Evolutionary conservation across 2,329 filamentous ascomycete genomes (phyloP).

Genomic region (Penicillium sumatraense): DNA sequence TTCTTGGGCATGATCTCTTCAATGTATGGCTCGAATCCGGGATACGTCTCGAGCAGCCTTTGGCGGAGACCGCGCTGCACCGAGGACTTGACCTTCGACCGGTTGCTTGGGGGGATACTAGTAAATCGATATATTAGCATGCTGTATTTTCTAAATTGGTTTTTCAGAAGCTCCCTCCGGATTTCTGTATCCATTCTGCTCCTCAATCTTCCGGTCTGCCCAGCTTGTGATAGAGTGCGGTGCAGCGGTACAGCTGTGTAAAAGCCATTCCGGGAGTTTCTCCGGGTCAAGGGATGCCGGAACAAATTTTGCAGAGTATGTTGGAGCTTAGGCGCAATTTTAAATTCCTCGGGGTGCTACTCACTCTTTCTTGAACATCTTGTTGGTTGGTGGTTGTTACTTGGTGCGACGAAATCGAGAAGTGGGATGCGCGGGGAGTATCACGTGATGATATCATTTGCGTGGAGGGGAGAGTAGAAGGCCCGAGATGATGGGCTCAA

Average conservation of each 20-base stretch:
- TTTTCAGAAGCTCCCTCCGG: too few species aligned
- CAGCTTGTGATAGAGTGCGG: not conserved
- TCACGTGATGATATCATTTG: slow-evolving; percentile 17
- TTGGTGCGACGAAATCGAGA: slow-evolving; percentile 11
- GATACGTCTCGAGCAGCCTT: slow-evolving; percentile 82
- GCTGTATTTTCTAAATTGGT: too few species aligned
- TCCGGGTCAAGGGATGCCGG: too few species aligned
- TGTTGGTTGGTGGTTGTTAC: slow-evolving; percentile 36
- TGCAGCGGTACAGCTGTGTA: not conserved
- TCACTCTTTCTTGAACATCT: slow-evolving; percentile 94
- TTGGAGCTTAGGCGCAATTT: too few species aligned
- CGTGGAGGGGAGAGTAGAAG: too few species aligned
- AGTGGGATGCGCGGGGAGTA: slow-evolving; percentile 36
- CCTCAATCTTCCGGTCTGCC: not conserved
- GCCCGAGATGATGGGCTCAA: too few species aligned
- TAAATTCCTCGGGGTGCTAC: slow-evolving; percentile 40
- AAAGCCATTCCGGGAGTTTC: too few species aligned
- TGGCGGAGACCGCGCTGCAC: slow-evolving; percentile 85
- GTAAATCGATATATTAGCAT: not conserved
- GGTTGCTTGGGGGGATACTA: slow-evolving; percentile 76
- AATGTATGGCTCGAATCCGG: slow-evolving; percentile 82
- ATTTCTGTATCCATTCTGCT: not conserved
- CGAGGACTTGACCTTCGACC: slow-evolving; percentile 97
- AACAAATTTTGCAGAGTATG: not conserved
- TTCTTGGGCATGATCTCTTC: slow-evolving; percentile 97